phyloP scores from a whole-genome alignment of 2,329 filamentous ascomycete genomes.

The Sclerotiophoma versabilis region DNA sequence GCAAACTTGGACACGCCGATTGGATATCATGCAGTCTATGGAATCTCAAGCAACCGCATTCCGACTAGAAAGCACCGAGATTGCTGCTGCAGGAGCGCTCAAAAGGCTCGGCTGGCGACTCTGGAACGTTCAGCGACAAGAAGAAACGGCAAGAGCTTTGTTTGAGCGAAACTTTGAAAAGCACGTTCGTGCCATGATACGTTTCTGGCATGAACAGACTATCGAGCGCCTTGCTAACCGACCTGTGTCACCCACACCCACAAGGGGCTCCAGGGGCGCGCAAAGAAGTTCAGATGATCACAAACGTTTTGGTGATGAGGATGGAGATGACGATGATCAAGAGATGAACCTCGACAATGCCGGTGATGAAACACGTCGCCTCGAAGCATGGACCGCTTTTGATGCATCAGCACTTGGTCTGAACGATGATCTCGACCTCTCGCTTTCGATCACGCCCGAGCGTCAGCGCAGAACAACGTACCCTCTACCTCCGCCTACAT shows the following conservation, averaged over 20 bases:
- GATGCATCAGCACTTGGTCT: slow-evolving; percentile 43
- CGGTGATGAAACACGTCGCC: slow-evolving; percentile 41
- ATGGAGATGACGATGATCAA: slow-evolving; percentile 6
- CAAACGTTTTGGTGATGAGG: neutral
- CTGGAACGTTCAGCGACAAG: slow-evolving; percentile 61
- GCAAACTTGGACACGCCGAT: slow-evolving; percentile 32
- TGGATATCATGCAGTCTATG: slow-evolving; percentile 35
- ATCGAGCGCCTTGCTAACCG: slow-evolving; percentile 34
- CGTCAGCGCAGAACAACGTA: slow-evolving; percentile 14
- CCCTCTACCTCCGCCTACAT: neutral
- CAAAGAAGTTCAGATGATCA: slow-evolving; percentile 15
- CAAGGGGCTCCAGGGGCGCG: slow-evolving; percentile 20
- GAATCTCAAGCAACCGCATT: slow-evolving; percentile 56
- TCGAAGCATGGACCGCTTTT: slow-evolving; percentile 50
- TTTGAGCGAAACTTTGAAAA: slow-evolving; percentile 61
- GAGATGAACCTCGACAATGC: slow-evolving; percentile 6
- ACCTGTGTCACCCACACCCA: slow-evolving; percentile 30
- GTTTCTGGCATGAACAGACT: slow-evolving; percentile 61
- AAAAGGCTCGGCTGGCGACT: slow-evolving; percentile 65
- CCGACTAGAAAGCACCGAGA: slow-evolving; percentile 56
- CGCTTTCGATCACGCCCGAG: slow-evolving; percentile 38
- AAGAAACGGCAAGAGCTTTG: slow-evolving; percentile 62
- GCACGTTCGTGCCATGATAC: slow-evolving; percentile 63
- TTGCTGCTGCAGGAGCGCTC: slow-evolving; percentile 56
- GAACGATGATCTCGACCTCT: slow-evolving; percentile 38